A percentile compares a stretch with the other conserved stretches of the same genome.
These are phyloP conservation scores for Magnusiomyces tetraspermus DNA, from an alignment of 1,139 yeast genomes.

Conservation along the genomic window DNA sequence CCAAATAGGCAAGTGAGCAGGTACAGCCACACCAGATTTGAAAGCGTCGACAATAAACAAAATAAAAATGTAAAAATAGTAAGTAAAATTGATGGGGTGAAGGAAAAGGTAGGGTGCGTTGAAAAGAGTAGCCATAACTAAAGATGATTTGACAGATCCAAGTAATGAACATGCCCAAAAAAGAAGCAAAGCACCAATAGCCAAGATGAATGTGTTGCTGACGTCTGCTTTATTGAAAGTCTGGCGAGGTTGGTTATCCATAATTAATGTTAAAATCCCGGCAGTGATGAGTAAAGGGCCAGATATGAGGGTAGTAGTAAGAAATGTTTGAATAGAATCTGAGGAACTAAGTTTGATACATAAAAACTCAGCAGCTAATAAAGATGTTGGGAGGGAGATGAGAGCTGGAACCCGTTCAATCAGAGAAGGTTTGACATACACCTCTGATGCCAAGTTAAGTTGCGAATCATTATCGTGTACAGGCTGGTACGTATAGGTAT, in stretches of 20 bases:
- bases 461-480: neutral
- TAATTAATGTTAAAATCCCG: constrained; percentile 22
- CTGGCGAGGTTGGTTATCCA: constrained; percentile 6
- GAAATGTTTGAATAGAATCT: constrained; percentile 7
- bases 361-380: constrained; percentile 25
- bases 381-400: constrained; percentile 32
- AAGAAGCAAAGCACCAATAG: constrained; percentile 11
- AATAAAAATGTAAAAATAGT: constrained; percentile 7
- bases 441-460: constrained; percentile 1
- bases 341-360: constrained; percentile 7
- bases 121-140: constrained; percentile 11
- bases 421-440: constrained; percentile 15
- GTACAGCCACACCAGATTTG: neutral
- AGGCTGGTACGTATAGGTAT: constrained; percentile 4
- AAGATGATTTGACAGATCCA: constrained; percentile 15
- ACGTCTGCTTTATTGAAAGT: constrained; percentile 7
- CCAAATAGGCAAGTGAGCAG: constrained; percentile 7
- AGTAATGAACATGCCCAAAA: constrained; percentile 15
- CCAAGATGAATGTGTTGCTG: constrained; percentile 9
- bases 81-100: constrained; percentile 8
- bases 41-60: constrained; percentile 8
- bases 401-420: constrained; percentile 31
- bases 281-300: constrained; percentile 23
- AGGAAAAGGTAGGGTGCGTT: constrained; percentile 12
- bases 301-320: constrained; percentile 20